A percentile compares a stretch with the other conserved stretches of the same genome.
Evolutionary conservation across 106 monocot species (phyloP).

Genomic region (Allium sativum): DNA sequence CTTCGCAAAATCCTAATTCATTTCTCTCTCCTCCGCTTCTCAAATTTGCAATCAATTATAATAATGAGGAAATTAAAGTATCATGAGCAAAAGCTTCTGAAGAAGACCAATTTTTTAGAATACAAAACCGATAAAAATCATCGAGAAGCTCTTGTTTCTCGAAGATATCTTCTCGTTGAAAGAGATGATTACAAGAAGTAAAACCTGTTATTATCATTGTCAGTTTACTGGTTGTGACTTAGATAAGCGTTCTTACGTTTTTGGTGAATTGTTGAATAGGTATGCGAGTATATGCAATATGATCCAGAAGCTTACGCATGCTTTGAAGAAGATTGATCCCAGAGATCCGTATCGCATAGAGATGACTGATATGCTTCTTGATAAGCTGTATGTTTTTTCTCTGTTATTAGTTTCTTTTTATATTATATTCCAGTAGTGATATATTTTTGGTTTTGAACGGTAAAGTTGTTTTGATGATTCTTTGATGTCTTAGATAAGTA

Average conservation of each 20-base stretch:
- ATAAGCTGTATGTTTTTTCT: slow-evolving; percentile 56
- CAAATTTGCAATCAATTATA: not conserved
- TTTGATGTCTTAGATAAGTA: too few relatives aligned
- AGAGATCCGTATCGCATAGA: slow-evolving; percentile 76
- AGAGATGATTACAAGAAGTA: slow-evolving; percentile 98
- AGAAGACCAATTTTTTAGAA: slow-evolving; percentile 77
- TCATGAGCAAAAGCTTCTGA: slow-evolving; percentile 94
- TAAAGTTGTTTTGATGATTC: too few relatives aligned
- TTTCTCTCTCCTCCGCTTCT: not conserved
- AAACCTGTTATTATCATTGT: not conserved
- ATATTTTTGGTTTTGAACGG: too few relatives aligned
- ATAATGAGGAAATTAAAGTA: slow-evolving; percentile 82
- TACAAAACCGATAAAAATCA: slow-evolving; percentile 72
- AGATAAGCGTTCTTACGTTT: not conserved
- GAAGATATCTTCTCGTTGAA: slow-evolving; percentile 52
- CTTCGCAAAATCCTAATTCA: too few relatives aligned
- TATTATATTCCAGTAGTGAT: too few relatives aligned
- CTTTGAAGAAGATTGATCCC: slow-evolving; percentile 75
- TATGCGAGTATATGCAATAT: slow-evolving; percentile 71
- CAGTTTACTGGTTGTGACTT: not conserved
- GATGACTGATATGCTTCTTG: slow-evolving; percentile 74
- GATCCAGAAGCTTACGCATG: slow-evolving; percentile 69
- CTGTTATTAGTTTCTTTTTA: too few relatives aligned
- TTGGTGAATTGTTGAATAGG: slow-evolving; percentile 21
- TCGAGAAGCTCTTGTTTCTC: slow-evolving; percentile 58